Evolutionary conservation across 306 rosid genomes (phyloP).

Genomic region (Rubus parviflorus): DNA sequence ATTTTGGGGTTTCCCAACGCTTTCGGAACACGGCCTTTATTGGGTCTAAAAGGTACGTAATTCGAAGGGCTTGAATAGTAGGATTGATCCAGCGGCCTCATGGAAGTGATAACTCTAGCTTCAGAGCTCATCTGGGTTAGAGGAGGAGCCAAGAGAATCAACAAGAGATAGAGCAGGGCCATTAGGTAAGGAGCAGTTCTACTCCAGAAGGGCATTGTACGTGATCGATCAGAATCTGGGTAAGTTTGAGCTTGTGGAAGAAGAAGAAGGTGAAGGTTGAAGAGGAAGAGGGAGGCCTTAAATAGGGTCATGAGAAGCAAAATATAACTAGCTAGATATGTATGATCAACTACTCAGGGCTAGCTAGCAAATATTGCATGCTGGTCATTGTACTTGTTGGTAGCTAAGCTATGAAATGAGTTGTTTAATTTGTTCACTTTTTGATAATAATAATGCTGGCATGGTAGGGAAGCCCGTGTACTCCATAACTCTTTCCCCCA

Average conservation of each 20-base stretch:
- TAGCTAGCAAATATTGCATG: constrained; percentile 35
- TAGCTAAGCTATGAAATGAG: constrained; percentile 5
- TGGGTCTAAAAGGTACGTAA: constrained; percentile 37
- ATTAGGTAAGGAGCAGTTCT: neutral
- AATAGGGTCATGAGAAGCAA: constrained; percentile 58
- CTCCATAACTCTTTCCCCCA: constrained; percentile 29
- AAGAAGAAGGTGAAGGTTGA: constrained; percentile 18
- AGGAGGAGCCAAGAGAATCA: constrained; percentile 35
- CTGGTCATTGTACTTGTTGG: constrained; percentile 20
- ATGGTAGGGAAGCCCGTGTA: constrained; percentile 45
- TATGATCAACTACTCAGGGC: constrained; percentile 49
- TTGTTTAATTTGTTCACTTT: constrained; percentile 30
- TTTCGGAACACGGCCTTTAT: constrained; percentile 8
- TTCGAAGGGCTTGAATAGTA: constrained; percentile 21
- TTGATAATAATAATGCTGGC: constrained; percentile 25
- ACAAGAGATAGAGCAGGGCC: constrained; percentile 30
- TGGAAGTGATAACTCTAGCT: constrained; percentile 21
- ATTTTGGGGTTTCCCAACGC: constrained; percentile 7
- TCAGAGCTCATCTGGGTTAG: constrained; percentile 7
- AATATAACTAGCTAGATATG: constrained; percentile 7
- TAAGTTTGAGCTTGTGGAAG: neutral
- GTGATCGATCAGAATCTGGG: neutral
- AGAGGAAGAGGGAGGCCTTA: constrained; percentile 35
- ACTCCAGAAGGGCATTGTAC: constrained; percentile 3
- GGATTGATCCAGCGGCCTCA: constrained; percentile 34